Evolutionary conservation across 2,329 filamentous ascomycete species (phyloP).

Genomic region (Xylariales sp.): DNA sequence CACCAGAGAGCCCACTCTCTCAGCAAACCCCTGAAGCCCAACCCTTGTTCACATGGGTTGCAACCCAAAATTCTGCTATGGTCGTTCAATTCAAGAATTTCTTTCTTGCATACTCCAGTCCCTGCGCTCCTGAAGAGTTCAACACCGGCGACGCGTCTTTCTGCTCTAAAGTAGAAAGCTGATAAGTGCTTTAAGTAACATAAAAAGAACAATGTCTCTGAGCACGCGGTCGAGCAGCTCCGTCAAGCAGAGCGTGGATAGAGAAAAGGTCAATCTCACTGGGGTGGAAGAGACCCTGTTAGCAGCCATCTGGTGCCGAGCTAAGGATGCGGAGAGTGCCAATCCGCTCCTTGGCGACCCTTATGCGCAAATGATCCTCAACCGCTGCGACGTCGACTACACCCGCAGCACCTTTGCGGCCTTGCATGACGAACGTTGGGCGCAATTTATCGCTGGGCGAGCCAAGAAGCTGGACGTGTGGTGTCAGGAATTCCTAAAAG

Average conservation of each 20-base stretch:
- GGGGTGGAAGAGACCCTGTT: conserved; percentile 7
- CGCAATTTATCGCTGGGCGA: conserved; percentile 1
- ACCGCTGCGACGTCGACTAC: conserved; percentile 4
- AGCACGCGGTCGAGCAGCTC: too few species aligned
- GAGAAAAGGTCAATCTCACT: conserved; percentile 3
- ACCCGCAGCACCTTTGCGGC: conserved; percentile 3
- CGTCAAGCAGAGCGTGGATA: not conserved
- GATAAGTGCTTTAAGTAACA: too few species aligned
- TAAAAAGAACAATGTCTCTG: too few species aligned
- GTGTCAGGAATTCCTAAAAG: conserved; percentile 4
- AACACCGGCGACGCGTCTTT: too few species aligned
- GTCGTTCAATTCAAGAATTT: too few species aligned
- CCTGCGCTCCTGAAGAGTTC: too few species aligned
- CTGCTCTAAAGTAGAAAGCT: too few species aligned
- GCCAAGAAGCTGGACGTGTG: conserved; percentile 2
- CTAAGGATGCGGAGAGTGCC: conserved; percentile 1
- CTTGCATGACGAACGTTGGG: conserved; percentile 3
- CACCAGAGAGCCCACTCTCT: too few species aligned
- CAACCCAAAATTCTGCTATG: too few species aligned
- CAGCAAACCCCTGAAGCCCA: too few species aligned
- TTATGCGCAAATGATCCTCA: conserved; percentile 3
- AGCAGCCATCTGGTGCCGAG: not conserved
- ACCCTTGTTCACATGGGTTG: too few species aligned
- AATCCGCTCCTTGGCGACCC: conserved; percentile 6
- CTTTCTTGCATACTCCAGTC: too few species aligned